Base-by-base conservation (phyloP, 371 early-diverging fungal genomes). In the Mortierella sp. region DNA sequence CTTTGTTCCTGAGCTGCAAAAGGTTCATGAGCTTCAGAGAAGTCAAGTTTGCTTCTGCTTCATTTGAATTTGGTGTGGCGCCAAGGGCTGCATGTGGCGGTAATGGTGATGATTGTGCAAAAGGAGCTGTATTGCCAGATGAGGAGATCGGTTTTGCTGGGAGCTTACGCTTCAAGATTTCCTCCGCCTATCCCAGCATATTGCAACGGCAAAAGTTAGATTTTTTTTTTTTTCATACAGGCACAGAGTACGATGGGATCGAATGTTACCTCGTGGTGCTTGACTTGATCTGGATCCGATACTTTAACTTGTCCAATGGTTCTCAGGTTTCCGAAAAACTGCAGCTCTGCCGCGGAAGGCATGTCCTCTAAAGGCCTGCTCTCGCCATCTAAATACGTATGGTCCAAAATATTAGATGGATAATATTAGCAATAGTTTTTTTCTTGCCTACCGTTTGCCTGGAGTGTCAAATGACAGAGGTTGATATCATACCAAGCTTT, bases 311-410 rank as follows among this genome's bases (percentile, higher is more conserved):
- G 81, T 19, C 81, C 81, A 7, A 80, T 66, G 12, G 61, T 29
- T 34, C 60, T 70, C 23, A 80, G 62, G 58, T 80, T 80, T 34
- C 81, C 81, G 68, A 80, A 80, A 66, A 75, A 80, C 58, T 75
- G 75, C 17, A 67, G 45, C 47, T 80, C 71, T 23, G 81, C 79
- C 34, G 79, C 79, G 17, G 79, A 78, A 0, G 79, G 81, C 7
- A 71, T 74, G 26, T 80, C 81, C 35, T 80, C 81, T n/a, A 65
- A 32, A 7, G 81, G 81, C 22, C 81, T 66, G 15, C 67, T 68
- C 59, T 68, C 75, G 23, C 81, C 81, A 49, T 63, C 81, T 80
- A 64, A 7, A 28, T 15, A 29, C 45, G 19, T 37, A 37, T 2
- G 13, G 40, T 37, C 6, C 15, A n/a, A n/a, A 40, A 49, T 13